A percentile compares a stretch with the other conserved stretches of the same genome.
phyloP scores from a whole-genome alignment of 176 grass and related monocot species.

The Aegilops speltoides region DNA sequence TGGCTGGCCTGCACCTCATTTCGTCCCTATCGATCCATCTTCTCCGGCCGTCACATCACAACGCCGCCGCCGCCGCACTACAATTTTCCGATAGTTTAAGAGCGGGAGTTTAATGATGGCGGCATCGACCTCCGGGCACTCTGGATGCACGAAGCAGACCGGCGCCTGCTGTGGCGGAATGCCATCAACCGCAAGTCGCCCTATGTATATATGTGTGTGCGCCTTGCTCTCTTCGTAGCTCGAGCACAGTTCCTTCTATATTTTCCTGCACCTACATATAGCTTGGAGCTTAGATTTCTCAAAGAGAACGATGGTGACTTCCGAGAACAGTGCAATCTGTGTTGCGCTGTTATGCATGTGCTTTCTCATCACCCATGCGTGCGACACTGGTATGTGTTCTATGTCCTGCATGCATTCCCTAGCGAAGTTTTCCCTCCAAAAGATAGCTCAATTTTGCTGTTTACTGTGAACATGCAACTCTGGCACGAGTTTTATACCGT shows the following conservation, averaged over 20 bases:
- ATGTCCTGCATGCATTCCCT: neutral
- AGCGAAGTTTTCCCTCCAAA: neutral
- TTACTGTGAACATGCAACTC: no score
- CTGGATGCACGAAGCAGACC: no score
- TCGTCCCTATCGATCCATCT: no score
- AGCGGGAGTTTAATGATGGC: no score
- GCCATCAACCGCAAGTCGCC: no score
- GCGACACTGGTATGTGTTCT: slow-evolving; percentile 18
- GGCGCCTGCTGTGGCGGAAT: no score
- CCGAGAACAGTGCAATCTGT: neutral
- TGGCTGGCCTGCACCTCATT: no score
- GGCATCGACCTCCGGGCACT: no score
- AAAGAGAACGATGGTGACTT: neutral
- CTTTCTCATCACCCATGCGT: slow-evolving; percentile 29
- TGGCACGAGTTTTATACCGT: neutral
- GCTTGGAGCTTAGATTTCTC: neutral
- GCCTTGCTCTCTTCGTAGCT: neutral
- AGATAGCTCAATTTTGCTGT: neutral
- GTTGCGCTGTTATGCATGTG: neutral
- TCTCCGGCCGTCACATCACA: no score
- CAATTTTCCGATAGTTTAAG: no score
- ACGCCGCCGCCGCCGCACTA: no score
- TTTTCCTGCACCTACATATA: neutral
- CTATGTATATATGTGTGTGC: neutral
- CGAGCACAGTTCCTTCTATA: neutral